These are phyloP conservation scores for Podila epicladia DNA, from an alignment of 192 early-diverging fungal genomes.

Conservation along the genomic window DNA sequence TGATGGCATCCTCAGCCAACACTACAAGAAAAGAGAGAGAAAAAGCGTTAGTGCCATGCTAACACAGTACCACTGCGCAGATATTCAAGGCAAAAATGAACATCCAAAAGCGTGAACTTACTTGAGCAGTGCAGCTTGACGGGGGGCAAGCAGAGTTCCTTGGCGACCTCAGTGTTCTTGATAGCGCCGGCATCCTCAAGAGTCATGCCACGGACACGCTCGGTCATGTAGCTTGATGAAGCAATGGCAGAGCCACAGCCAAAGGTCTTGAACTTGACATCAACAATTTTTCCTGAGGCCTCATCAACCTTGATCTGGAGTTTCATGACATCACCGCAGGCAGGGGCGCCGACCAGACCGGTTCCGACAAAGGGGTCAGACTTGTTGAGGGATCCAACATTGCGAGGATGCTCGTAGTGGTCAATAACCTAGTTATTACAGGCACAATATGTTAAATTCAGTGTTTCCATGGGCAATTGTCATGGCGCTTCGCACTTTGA, in stretches of 20 bases:
- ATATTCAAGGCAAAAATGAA: background rate
- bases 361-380: conserved; percentile 91
- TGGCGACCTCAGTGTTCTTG: conserved; percentile 98
- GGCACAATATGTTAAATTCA: background rate
- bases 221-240: conserved; percentile 89
- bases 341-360: conserved; percentile 91
- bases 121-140: conserved; percentile 99
- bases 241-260: conserved; percentile 98
- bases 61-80: background rate
- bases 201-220: conserved; percentile 94
- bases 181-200: conserved; percentile 91
- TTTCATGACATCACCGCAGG: conserved; percentile 93
- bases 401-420: conserved; percentile 96
- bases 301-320: conserved; percentile 98
- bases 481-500: background rate
- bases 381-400: conserved; percentile 94
- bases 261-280: conserved; percentile 99
- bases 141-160: conserved; percentile 93
- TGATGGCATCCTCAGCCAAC: conserved; percentile 99
- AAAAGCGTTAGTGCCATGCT: conserved; percentile 8
- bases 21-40: conserved; percentile 60
- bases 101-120: conserved; percentile 54
- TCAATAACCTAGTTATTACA: conserved; percentile 82
- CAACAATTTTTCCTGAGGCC: conserved; percentile 85
- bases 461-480: background rate